Conservation (phyloP, 306 rosid genomes). For the Gillenia trifoliata region DNA sequence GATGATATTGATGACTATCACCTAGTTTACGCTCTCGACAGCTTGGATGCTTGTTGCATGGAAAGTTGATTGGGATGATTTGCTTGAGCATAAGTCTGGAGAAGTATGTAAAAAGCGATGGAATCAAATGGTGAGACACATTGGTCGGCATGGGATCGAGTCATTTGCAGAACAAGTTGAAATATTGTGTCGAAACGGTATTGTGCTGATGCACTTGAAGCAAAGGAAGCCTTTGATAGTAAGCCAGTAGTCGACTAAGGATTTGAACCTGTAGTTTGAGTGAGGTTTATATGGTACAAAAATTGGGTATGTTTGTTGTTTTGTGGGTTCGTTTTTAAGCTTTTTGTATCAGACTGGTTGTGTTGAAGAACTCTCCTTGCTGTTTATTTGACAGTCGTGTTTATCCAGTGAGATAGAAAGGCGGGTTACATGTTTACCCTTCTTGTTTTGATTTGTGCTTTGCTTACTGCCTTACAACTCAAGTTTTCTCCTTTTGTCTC, state of each 20-base stretch:
- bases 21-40: slow-evolving; percentile 44
- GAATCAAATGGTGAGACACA: slow-evolving; percentile 59
- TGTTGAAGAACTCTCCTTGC: too few species aligned
- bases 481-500: too few species aligned
- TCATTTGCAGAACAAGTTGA: slow-evolving; percentile 77
- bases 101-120: slow-evolving; percentile 72
- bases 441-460: too few species aligned
- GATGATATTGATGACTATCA: slow-evolving; percentile 69
- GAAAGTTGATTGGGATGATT: slow-evolving; percentile 76
- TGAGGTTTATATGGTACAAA: neutral
- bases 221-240: slow-evolving; percentile 49
- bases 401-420: too few species aligned
- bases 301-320: neutral
- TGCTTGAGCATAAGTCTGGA: slow-evolving; percentile 69
- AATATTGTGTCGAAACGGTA: slow-evolving; percentile 52
- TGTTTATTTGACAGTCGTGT: too few species aligned
- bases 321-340: neutral
- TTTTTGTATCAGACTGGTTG: neutral
- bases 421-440: too few species aligned
- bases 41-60: slow-evolving; percentile 59
- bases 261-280: neutral
- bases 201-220: slow-evolving; percentile 47
- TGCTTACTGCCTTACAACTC: too few species aligned
- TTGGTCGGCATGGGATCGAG: slow-evolving; percentile 50
- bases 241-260: slow-evolving; percentile 37